Evolutionary conservation across 192 early-diverging fungal genomes (phyloP).

Genomic region (Dissophora globulifera): DNA sequence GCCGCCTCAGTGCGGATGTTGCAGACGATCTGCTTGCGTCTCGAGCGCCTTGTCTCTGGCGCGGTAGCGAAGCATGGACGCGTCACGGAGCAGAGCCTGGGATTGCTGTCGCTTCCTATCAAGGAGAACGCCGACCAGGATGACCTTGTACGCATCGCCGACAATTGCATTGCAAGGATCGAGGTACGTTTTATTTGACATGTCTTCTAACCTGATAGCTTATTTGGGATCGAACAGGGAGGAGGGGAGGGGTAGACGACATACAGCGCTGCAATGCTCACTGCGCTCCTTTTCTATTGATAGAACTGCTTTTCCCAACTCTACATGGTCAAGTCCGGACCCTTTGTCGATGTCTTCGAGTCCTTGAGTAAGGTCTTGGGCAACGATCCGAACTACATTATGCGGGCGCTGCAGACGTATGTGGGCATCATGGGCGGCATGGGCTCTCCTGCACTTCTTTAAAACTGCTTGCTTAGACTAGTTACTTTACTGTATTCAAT

Average conservation of each 20-base stretch:
- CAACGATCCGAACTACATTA: slow-evolving; percentile 67
- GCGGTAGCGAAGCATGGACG: slow-evolving; percentile 35
- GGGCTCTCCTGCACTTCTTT: slow-evolving; percentile 21
- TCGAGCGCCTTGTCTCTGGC: slow-evolving; percentile 65
- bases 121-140: slow-evolving; percentile 62
- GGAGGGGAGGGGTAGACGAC: too few species aligned
- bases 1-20: slow-evolving; percentile 55
- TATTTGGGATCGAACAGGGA: too few species aligned
- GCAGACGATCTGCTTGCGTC: slow-evolving; percentile 63
- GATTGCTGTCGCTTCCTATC: slow-evolving; percentile 51
- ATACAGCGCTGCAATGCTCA: too few species aligned
- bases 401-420: slow-evolving; percentile 75
- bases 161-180: slow-evolving; percentile 67
- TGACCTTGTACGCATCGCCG: slow-evolving; percentile 59
- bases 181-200: slow-evolving; percentile 55
- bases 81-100: slow-evolving; percentile 39
- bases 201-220: too few species aligned
- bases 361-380: slow-evolving; percentile 67
- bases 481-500: too few species aligned
- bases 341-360: slow-evolving; percentile 64
- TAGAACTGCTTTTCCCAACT: slow-evolving; percentile 73
- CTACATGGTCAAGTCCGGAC: slow-evolving; percentile 65
- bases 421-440: slow-evolving; percentile 53
- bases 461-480: background rate
- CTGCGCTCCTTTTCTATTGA: background rate